These are phyloP conservation scores for Coleophoma eucalyptorum DNA, from an alignment of 2,329 filamentous ascomycete species.

Conservation along the genomic window DNA sequence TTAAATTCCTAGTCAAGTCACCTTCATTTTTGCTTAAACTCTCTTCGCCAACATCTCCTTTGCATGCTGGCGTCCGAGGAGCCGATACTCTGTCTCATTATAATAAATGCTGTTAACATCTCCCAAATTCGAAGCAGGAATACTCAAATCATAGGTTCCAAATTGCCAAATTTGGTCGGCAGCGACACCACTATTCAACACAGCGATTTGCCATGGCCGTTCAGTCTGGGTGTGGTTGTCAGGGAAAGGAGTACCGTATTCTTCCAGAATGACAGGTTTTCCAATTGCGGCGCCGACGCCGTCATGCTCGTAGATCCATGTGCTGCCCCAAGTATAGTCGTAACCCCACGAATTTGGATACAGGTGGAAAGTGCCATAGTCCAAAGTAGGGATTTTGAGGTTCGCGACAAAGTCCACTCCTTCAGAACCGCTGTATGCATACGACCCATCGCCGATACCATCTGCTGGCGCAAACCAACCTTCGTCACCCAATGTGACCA, in stretches of 20 bases:
- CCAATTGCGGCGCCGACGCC: slow-evolving; percentile 29
- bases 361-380: slow-evolving; percentile 49
- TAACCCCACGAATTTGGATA: slow-evolving; percentile 42
- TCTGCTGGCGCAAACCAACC: slow-evolving; percentile 44
- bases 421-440: slow-evolving; percentile 39
- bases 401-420: slow-evolving; percentile 45
- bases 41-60: slow-evolving; percentile 16
- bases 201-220: slow-evolving; percentile 19
- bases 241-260: slow-evolving; percentile 28
- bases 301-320: slow-evolving; percentile 43
- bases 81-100: slow-evolving; percentile 14
- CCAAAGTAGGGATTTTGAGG: slow-evolving; percentile 41
- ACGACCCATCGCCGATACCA: slow-evolving; percentile 33
- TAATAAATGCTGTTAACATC: slow-evolving; percentile 22
- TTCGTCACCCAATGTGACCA: slow-evolving; percentile 63
- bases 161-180: slow-evolving; percentile 24
- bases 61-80: slow-evolving; percentile 17
- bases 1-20: too few relatives aligned
- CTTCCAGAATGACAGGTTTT: slow-evolving; percentile 35
- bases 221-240: slow-evolving; percentile 17
- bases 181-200: slow-evolving; percentile 16
- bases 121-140: slow-evolving; percentile 8
- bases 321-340: slow-evolving; percentile 35
- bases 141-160: slow-evolving; percentile 14
- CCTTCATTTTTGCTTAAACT: background rate